Conservation (phyloP, 2,329 filamentous ascomycete species). For the Corinectria fuckeliana region DNA sequence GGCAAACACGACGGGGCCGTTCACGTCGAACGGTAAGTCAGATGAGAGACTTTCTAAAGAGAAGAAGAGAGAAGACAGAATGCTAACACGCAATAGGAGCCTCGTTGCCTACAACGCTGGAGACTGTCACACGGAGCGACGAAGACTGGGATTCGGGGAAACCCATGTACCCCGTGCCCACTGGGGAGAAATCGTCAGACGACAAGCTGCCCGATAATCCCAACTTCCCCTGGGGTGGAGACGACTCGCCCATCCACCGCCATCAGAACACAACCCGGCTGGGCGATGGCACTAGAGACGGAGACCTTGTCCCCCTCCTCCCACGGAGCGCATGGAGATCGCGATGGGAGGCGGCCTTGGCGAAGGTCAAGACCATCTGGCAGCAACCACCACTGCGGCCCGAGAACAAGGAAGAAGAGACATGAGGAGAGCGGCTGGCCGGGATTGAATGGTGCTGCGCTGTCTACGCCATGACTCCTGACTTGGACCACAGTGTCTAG, state of each 20-base stretch:
- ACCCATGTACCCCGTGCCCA: constrained; percentile 27
- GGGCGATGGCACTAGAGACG: constrained; percentile 27
- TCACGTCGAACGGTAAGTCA: constrained; percentile 24
- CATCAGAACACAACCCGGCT: constrained; percentile 42
- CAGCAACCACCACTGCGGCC: background rate
- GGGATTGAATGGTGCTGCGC: background rate
- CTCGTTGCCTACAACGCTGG: constrained; percentile 29
- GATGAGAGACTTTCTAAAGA: constrained; percentile 8
- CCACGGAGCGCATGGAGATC: constrained; percentile 14
- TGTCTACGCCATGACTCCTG: background rate
- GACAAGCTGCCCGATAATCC: constrained; percentile 38
- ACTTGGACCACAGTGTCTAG: background rate
- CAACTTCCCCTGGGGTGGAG: constrained; percentile 47
- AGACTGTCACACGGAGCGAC: constrained; percentile 26
- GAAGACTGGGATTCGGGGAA: constrained; percentile 9
- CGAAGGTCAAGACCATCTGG: constrained; percentile 10
- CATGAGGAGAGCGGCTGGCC: background rate
- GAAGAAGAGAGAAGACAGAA: too few species aligned
- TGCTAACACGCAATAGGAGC: constrained; percentile 5
- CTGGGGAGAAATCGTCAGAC: constrained; percentile 18
- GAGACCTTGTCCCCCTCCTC: constrained; percentile 6
- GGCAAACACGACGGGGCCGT: constrained; percentile 24
- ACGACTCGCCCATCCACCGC: constrained; percentile 44
- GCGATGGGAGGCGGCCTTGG: constrained; percentile 19
- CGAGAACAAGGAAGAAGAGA: background rate